Base-by-base conservation (phyloP, 352 stramenopile genomes). In the Pythium plurisporium region DNA sequence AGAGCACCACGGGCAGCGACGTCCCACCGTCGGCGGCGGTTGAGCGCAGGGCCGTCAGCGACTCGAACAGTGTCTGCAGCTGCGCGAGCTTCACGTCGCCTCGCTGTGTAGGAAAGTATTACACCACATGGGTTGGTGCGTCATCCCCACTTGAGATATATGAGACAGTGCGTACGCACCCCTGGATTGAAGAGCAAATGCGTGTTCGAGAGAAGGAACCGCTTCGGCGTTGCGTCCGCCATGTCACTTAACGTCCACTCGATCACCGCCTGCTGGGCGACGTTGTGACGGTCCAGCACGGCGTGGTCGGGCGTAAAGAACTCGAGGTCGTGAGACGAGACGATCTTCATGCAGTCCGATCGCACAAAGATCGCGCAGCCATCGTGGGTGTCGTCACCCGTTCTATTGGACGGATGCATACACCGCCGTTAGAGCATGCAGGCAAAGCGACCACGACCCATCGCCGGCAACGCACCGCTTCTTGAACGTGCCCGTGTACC, bases 111-210 rank as follows among this genome's bases (percentile, higher is more conserved):
- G n/a, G n/a, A n/a, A n/a, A n/a, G n/a, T n/a, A n/a, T n/a, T n/a
- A n/a, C n/a, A n/a, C n/a, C n/a, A n/a, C n/a, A n/a, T n/a, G n/a
- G n/a, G n/a, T n/a, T n/a, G n/a, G n/a, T n/a, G n/a, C n/a, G n/a
- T n/a, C n/a, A n/a, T n/a, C n/a, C n/a, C n/a, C n/a, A n/a, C n/a
- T n/a, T n/a, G n/a, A n/a, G n/a, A n/a, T n/a, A n/a, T n/a, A n/a
- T n/a, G n/a, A n/a, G n/a, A n/a, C 4, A 26, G 38, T 26, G n/a
- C n/a, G 4, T 11, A 64, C 67, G 19, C 41, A 89, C 79, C 41
- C 74, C 73, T 2, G 79, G 79, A 31, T 89, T 89, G 60, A 89
- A 89, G 14, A 89, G 65, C 43, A 89, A 55, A 49, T 89, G 79
- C 12, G 79, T 89, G 38, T 75, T 87, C n/a, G 76, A 73, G 15